A percentile compares a stretch with the other conserved stretches of the same genome.
phyloP scores from a whole-genome alignment of 139 green algal species.

The Chlorella sp. region DNA sequence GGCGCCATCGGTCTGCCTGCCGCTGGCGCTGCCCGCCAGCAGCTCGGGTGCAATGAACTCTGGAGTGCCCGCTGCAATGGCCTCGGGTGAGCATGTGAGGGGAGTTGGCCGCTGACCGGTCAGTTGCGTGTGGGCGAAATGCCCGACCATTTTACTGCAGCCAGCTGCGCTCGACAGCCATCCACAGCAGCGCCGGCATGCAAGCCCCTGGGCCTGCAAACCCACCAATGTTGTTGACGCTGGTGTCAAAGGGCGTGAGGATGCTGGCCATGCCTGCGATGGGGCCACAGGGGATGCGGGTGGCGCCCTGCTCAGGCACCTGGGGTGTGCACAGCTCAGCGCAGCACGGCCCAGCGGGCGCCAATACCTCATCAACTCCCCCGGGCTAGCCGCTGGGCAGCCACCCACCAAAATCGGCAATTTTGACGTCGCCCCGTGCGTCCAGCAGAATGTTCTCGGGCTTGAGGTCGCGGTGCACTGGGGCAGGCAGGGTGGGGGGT shows the following conservation, averaged over 20 bases:
- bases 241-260: slow-evolving; percentile 31
- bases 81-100: too few species aligned
- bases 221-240: slow-evolving; percentile 39
- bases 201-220: too few species aligned
- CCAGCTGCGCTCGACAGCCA: too few species aligned
- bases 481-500: slow-evolving; percentile 49
- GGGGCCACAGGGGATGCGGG: neutral
- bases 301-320: neutral
- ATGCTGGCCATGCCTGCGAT: slow-evolving; percentile 68
- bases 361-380: neutral
- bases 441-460: slow-evolving; percentile 88
- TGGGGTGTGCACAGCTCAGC: neutral
- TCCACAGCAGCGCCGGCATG: too few species aligned
- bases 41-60: slow-evolving; percentile 74
- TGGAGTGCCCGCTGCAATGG: slow-evolving; percentile 35
- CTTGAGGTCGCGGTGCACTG: slow-evolving; percentile 93
- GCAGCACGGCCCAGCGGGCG: neutral
- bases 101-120: too few species aligned
- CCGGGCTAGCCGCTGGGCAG: slow-evolving; percentile 48
- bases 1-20: neutral
- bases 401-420: slow-evolving; percentile 87
- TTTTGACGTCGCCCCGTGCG: slow-evolving; percentile 73
- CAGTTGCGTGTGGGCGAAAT: too few species aligned
- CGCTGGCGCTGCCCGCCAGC: slow-evolving; percentile 46
- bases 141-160: too few species aligned